Conservation (phyloP, 768 basidiomycete species). For the Lactifluus piperatus region DNA sequence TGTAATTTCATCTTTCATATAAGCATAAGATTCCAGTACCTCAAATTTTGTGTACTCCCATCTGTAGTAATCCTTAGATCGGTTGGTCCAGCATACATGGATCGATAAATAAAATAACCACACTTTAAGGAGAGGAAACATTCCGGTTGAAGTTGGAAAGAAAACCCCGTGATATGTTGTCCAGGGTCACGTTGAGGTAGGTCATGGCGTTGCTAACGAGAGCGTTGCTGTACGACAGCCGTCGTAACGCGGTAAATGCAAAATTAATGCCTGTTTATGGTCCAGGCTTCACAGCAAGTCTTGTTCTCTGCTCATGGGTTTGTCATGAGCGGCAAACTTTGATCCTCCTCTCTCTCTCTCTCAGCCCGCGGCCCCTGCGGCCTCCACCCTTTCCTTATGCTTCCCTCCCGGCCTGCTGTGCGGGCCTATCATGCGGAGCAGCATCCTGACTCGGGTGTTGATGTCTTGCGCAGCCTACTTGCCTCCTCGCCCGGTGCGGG, state of each 20-base stretch:
- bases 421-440: constrained; percentile 1
- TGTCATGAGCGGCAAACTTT: background rate
- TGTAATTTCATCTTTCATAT: too few species aligned
- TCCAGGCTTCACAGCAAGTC: background rate
- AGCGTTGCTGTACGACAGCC: constrained; percentile 5
- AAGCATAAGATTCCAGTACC: too few species aligned
- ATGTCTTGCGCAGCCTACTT: background rate
- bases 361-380: constrained; percentile 9
- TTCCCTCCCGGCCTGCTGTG: constrained; percentile 13
- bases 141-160: too few species aligned
- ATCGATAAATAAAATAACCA: too few species aligned
- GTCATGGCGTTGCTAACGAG: constrained; percentile 1
- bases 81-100: too few species aligned
- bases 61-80: too few species aligned
- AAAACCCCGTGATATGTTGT: background rate
- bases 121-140: too few species aligned
- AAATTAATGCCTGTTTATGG: background rate
- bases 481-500: constrained; percentile 3
- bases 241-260: constrained; percentile 2
- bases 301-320: background rate
- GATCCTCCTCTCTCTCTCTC: background rate
- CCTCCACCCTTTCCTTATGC: constrained; percentile 2
- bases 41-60: too few species aligned
- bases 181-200: background rate
- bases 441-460: background rate